These are phyloP conservation scores for Biscogniauxia sp. DNA, from an alignment of 2,329 filamentous ascomycete genomes.

Conservation along the genomic window DNA sequence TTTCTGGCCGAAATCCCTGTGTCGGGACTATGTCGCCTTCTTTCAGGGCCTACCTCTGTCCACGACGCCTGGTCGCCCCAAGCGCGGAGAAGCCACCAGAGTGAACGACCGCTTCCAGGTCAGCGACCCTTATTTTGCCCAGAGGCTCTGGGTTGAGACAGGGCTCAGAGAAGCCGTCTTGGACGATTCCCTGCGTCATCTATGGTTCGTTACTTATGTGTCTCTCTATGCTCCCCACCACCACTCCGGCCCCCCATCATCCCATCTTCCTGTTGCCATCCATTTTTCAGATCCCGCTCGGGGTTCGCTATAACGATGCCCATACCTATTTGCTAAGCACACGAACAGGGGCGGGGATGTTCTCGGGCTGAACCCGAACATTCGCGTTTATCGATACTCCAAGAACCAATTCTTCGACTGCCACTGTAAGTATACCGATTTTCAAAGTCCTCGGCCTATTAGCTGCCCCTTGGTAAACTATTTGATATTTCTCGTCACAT, in stretches of 20 bases:
- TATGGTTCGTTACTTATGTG: conserved; percentile 43
- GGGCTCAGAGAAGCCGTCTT: conserved; percentile 64
- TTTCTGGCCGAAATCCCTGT: conserved; percentile 73
- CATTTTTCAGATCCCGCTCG: background rate
- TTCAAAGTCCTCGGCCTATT: conserved; percentile 1
- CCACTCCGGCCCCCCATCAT: background rate
- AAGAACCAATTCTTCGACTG: conserved; percentile 88
- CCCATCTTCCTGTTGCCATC: background rate
- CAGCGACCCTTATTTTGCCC: conserved; percentile 71
- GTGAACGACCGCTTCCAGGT: conserved; percentile 90
- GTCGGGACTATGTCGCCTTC: conserved; percentile 73
- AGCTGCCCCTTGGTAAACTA: background rate
- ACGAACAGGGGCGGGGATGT: conserved; percentile 73
- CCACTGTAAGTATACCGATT: conserved; percentile 68
- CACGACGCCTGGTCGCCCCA: conserved; percentile 77
- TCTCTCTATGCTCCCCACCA: background rate
- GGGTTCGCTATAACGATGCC: background rate
- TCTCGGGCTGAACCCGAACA: conserved; percentile 83
- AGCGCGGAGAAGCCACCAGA: conserved; percentile 74
- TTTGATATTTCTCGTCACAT: background rate
- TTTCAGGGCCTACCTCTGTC: conserved; percentile 63
- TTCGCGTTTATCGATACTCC: conserved; percentile 83
- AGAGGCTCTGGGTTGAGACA: conserved; percentile 73
- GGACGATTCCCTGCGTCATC: conserved; percentile 36
- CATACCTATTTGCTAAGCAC: conserved; percentile 8